Conservation (phyloP, 2,329 filamentous ascomycete genomes). For the Scleromitrula shiraiana region DNA sequence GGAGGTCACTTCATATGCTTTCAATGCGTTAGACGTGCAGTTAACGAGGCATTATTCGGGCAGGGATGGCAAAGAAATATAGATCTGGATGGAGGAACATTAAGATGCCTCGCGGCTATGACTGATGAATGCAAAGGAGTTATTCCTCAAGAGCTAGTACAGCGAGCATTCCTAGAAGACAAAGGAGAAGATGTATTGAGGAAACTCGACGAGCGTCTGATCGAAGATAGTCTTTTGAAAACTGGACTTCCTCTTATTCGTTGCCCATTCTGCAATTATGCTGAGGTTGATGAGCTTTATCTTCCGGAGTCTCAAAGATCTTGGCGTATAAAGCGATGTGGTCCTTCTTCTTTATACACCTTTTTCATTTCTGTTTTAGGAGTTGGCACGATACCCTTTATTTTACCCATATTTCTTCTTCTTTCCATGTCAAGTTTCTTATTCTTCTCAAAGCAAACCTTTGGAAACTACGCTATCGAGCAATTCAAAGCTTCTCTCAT, state of each 20-base stretch:
- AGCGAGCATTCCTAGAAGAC: conserved; percentile 62
- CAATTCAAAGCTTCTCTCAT: conserved; percentile 53
- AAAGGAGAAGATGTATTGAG: conserved; percentile 60
- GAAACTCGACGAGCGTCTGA: conserved; percentile 71
- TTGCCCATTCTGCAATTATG: conserved; percentile 88
- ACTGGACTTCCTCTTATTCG: conserved; percentile 68
- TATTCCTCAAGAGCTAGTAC: conserved; percentile 61
- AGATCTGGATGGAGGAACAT: conserved; percentile 60
- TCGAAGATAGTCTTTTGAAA: conserved; percentile 66
- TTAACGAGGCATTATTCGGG: conserved; percentile 84
- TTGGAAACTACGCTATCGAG: conserved; percentile 35
- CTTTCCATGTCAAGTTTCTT: conserved; percentile 39
- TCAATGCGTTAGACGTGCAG: conserved; percentile 71
- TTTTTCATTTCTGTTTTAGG: conserved; percentile 41
- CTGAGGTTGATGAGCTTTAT: conserved; percentile 75
- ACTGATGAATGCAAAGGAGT: conserved; percentile 64
- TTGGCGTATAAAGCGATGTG: conserved; percentile 49
- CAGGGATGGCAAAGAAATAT: conserved; percentile 85
- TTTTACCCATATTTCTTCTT: conserved; percentile 44
- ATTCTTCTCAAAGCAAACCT: conserved; percentile 36
- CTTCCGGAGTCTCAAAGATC: conserved; percentile 46
- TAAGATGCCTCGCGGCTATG: conserved; percentile 76
- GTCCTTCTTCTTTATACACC: conserved; percentile 29
- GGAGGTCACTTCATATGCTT: conserved; percentile 70
- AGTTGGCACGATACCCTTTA: conserved; percentile 46